Evolutionary conservation across 2,329 filamentous ascomycete species (phyloP).

Genomic region (Colletotrichum zoysiae): DNA sequence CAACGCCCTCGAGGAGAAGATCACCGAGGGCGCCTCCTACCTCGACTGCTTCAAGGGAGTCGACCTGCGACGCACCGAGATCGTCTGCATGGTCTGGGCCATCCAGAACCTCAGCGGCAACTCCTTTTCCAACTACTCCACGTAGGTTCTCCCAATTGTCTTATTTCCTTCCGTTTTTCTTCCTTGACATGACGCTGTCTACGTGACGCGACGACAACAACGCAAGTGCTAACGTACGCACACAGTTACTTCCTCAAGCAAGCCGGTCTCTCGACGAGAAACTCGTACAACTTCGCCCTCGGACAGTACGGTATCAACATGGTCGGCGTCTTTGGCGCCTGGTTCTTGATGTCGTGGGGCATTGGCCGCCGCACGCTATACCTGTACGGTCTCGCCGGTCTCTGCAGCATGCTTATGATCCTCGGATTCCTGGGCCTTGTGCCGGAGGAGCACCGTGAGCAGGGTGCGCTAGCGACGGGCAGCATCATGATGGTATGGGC

Average conservation of each 20-base stretch:
- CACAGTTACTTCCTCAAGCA: slow-evolving; percentile 69
- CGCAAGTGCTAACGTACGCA: background rate
- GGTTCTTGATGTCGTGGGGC: slow-evolving; percentile 81
- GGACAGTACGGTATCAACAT: slow-evolving; percentile 80
- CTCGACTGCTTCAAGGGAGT: slow-evolving; percentile 86
- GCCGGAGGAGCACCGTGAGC: slow-evolving; percentile 66
- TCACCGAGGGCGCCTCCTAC: slow-evolving; percentile 80
- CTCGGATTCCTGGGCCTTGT: slow-evolving; percentile 88
- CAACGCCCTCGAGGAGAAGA: slow-evolving; percentile 81
- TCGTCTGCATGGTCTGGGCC: slow-evolving; percentile 74
- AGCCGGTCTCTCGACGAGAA: slow-evolving; percentile 65
- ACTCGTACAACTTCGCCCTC: slow-evolving; percentile 71
- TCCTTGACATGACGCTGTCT: background rate
- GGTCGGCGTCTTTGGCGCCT: slow-evolving; percentile 84
- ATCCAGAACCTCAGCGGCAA: slow-evolving; percentile 75
- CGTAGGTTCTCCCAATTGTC: slow-evolving; percentile 50
- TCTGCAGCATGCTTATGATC: slow-evolving; percentile 82
- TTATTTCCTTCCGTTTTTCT: too few species aligned
- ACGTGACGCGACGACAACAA: background rate
- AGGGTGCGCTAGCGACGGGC: slow-evolving; percentile 82
- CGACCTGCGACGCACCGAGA: slow-evolving; percentile 81
- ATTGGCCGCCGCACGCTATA: slow-evolving; percentile 83
- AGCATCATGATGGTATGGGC: slow-evolving; percentile 88
- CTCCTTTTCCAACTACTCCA: slow-evolving; percentile 75
- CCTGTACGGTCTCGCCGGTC: slow-evolving; percentile 78